Evolutionary conservation across 371 early-diverging fungal genomes (phyloP), one percentile per base, ranked within the genome.

Genomic region (Mortierella sp.): DNA sequence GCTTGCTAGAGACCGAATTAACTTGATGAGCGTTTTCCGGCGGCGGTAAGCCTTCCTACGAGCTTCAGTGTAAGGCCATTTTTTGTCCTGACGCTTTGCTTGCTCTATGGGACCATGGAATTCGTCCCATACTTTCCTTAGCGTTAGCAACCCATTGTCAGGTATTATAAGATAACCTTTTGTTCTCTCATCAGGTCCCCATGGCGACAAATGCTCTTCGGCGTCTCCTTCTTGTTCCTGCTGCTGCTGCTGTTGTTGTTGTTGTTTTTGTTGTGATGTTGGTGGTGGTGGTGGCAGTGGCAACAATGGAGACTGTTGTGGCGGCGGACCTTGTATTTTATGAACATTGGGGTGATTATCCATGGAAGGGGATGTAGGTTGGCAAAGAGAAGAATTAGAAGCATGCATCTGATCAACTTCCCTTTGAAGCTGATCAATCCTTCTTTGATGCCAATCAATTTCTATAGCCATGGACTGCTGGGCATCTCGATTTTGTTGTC

Each of bases 61-160:
- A 21, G 63, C 64, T 38, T 1, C 33, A 19, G 64, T 58, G 21
- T 36, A 58, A 13, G 71, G 71, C 71, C 65, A 65, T 13, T 58
- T 41, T 11, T 2, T 15, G 41, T 70, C 65, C n/a, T 48, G 47
- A 1, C 19, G 24, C 32, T 33, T 63, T 16, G 70, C 63, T 58
- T n/a, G 36, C 13, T 45, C 58, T 11, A 69, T 32, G 3, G 57
- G 45, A 57, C 70, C 70, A 63, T 64, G 38, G 47, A 58, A 70
- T 36, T 70, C 70, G 21, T 63, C 58, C 70, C 70, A 70, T 10
- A 38, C 47, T 28, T 58, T 48, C n/a, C 58, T n/a, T 33, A 64
- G 38, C 21, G 64, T 63, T 24, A 70, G 32, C 22, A 6, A n/a
- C 13, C 47, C 63, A 22, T 40, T 63, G 45, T 70, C 70, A 7